A percentile compares a stretch with the other conserved stretches of the same genome.
Conservation (phyloP, 192 early-diverging fungal genomes). For the Rhizophlyctis rosea region DNA sequence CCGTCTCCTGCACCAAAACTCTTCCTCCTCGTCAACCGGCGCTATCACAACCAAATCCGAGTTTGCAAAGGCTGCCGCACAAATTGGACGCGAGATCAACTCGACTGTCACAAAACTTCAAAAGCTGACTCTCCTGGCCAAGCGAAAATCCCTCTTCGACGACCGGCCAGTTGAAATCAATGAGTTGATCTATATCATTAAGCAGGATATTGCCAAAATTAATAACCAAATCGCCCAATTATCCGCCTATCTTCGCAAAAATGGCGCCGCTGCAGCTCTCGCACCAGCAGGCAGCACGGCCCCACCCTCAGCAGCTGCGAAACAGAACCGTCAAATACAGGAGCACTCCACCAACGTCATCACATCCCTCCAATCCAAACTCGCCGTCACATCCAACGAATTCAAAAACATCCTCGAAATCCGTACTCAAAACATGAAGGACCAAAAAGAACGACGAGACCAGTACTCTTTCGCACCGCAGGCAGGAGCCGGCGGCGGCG, state of each 20-base stretch:
- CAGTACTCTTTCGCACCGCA: conserved; percentile 68
- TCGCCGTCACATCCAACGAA: conserved; percentile 82
- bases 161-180: conserved; percentile 95
- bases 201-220: conserved; percentile 92
- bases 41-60: conserved; percentile 58
- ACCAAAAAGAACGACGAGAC: conserved; percentile 81
- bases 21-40: conserved; percentile 3
- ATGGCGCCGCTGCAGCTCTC: conserved; percentile 7
- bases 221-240: conserved; percentile 91
- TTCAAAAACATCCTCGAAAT: conserved; percentile 98
- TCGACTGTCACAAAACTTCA: conserved; percentile 77
- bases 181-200: conserved; percentile 89
- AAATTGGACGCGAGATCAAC: conserved; percentile 87
- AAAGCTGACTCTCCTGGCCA: conserved; percentile 88
- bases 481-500: background rate
- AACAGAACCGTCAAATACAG: conserved; percentile 57
- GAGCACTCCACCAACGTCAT: conserved; percentile 94
- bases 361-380: conserved; percentile 84
- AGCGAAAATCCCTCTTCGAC: conserved; percentile 93
- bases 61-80: conserved; percentile 77
- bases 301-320: background rate
- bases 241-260: conserved; percentile 65
- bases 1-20: conserved; percentile 23
- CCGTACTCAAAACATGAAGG: conserved; percentile 93
- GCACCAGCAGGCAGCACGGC: conserved; percentile 5